Evolutionary conservation across 2,329 filamentous ascomycete genomes (phyloP), one percentile per base, ranked within the genome.

Genomic region (Paecilomyces sp.): DNA sequence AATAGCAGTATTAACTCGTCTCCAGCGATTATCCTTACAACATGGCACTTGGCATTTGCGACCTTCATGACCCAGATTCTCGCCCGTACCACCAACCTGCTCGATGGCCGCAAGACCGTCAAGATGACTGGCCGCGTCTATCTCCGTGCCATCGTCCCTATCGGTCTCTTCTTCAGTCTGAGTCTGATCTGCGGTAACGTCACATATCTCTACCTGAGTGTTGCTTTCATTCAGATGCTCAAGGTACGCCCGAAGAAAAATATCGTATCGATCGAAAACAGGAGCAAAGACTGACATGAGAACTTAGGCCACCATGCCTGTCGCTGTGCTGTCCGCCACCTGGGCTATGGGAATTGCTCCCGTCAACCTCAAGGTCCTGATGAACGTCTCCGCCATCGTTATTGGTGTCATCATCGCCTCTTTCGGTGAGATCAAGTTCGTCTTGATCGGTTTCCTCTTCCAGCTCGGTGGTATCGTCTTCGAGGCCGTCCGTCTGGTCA

Each of bases 151-250:
- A 96, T 97, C 67, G 88, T 97, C 41, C 93, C 93, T 59, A 97
- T 97, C 70, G 93, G 93, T 66, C 78, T 96, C 73, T 95, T 96
- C 81, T 97, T 97, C 86, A 94, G 90, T 74, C 81, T 97, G 81
- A 94, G 89, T 77, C 84, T 97, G 81, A 97, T 97, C 74, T 97
- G 92, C 78, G 92, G 92, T 72, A 97, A 97, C 81, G 79, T 96
- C 78, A 92, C 93, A 68, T 97, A 97, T 74, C 85, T 97, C 58
- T 96, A 97, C 78, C 85, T 97, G 62, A 94, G 89, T 66, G 93
- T 97, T 61, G 90, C 93, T 62, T 97, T 97, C 77, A 97, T 97
- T 71, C 93, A 97, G 83, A 97, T 97, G 93, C 87, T 97, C 76
- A 97, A 97, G 89, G 89, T 91, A 79, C 68, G 89, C 83, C 76